A percentile compares a stretch with the other conserved stretches of the same genome.
These are phyloP conservation scores for Mallotus nudiflorus DNA, from an alignment of 345 rosid species.

Conservation along the genomic window DNA sequence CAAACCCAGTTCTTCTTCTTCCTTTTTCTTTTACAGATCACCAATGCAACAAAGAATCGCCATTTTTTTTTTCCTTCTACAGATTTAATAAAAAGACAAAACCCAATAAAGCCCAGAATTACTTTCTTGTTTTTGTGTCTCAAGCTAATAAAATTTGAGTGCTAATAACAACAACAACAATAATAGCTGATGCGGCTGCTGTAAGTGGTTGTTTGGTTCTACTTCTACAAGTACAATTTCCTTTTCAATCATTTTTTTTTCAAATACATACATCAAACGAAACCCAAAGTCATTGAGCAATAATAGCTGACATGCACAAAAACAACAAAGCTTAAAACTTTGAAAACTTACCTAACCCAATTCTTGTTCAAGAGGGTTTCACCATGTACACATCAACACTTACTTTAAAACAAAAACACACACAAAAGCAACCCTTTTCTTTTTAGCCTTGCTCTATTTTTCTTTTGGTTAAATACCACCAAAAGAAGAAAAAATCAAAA, in stretches of 20 bases:
- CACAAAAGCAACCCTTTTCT: background rate
- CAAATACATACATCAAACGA: background rate
- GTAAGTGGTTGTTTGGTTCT: background rate
- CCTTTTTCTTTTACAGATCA: constrained; percentile 17
- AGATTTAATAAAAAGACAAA: too few species aligned
- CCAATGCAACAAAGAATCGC: background rate
- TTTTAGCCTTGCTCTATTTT: too few species aligned
- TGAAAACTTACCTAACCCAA: constrained; percentile 12
- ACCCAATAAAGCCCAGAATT: constrained; percentile 15
- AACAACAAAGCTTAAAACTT: background rate
- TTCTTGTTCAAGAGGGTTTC: constrained; percentile 1
- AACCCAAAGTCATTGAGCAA: constrained; percentile 5
- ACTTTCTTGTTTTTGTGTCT: background rate
- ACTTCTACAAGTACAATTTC: background rate
- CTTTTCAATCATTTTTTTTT: background rate
- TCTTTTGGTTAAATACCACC: background rate
- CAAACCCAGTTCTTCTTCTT: constrained; percentile 14
- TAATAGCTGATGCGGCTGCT: too few species aligned
- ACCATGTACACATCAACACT: background rate
- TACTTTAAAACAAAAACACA: background rate
- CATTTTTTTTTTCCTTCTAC: background rate
- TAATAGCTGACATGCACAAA: background rate
- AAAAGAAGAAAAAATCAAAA: background rate
- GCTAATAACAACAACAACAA: background rate
- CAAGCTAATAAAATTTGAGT: background rate